Evolutionary conservation across 371 early-diverging fungal species (phyloP).

Genomic region (Haplosporangium sp.): DNA sequence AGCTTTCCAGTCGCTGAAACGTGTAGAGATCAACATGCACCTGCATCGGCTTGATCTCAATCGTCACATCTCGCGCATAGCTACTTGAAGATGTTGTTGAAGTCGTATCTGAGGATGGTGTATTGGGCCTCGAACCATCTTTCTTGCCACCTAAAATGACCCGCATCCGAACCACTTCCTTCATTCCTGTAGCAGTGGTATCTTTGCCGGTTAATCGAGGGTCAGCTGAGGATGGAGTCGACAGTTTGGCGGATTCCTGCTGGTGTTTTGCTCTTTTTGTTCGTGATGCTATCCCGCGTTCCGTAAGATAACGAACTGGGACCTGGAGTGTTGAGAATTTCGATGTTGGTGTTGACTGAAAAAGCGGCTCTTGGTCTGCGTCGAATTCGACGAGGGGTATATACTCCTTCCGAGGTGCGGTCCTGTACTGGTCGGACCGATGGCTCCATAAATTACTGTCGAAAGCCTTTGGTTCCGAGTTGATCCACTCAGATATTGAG

Average conservation of each 20-base stretch:
- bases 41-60: conserved; percentile 64
- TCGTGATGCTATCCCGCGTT: conserved; percentile 13
- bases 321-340: conserved; percentile 31
- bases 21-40: conserved; percentile 63
- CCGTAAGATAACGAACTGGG: conserved; percentile 40
- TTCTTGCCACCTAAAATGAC: conserved; percentile 35
- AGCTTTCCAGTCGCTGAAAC: conserved; percentile 61
- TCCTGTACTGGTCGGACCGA: conserved; percentile 18
- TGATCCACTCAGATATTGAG: conserved; percentile 51
- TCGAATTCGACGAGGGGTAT: conserved; percentile 55
- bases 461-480: conserved; percentile 16
- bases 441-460: conserved; percentile 14
- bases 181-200: conserved; percentile 3
- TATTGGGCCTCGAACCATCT: conserved; percentile 10
- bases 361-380: conserved; percentile 26
- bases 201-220: not conserved
- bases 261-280: conserved; percentile 22
- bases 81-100: conserved; percentile 9
- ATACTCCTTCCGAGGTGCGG: conserved; percentile 42
- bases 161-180: conserved; percentile 40
- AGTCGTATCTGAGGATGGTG: conserved; percentile 10
- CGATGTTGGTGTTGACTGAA: conserved; percentile 26
- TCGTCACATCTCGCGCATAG: conserved; percentile 57
- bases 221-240: conserved; percentile 1
- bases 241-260: not conserved